phyloP scores from a whole-genome alignment of 1,284 basidiomycete genomes.

The Vanrija pseudolonga region DNA sequence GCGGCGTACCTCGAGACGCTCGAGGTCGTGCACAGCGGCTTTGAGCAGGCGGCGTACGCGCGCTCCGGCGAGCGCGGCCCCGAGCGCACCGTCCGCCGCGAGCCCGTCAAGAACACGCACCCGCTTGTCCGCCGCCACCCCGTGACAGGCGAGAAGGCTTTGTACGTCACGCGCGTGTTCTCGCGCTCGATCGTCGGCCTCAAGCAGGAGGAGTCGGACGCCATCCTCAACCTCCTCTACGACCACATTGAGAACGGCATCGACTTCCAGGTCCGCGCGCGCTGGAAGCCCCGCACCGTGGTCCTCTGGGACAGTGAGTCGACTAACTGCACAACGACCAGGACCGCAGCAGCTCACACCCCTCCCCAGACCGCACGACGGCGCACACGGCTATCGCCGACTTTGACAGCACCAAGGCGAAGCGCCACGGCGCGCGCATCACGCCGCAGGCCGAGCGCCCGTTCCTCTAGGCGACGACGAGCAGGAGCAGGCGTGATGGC shows the following conservation, averaged over 20 bases:
- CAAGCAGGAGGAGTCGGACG: slow-evolving; percentile 64
- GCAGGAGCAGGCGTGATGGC: too few species aligned
- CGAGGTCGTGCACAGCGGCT: slow-evolving; percentile 61
- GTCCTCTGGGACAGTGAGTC: slow-evolving; percentile 54
- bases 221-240: slow-evolving; percentile 59
- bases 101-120: slow-evolving; percentile 62
- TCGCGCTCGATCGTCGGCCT: slow-evolving; percentile 63
- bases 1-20: slow-evolving; percentile 62
- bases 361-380: slow-evolving; percentile 37
- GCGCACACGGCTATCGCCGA: slow-evolving; percentile 73
- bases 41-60: slow-evolving; percentile 60
- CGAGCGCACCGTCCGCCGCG: slow-evolving; percentile 55
- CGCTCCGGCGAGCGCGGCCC: slow-evolving; percentile 48
- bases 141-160: slow-evolving; percentile 42
- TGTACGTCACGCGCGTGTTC: slow-evolving; percentile 56
- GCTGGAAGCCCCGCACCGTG: slow-evolving; percentile 54
- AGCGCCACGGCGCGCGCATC: slow-evolving; percentile 73
- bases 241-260: slow-evolving; percentile 54
- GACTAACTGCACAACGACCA: too few species aligned
- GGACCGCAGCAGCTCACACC: not conserved
- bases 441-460: slow-evolving; percentile 81
- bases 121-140: slow-evolving; percentile 46
- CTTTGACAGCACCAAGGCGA: slow-evolving; percentile 61
- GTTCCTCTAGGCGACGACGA: slow-evolving; percentile 39
- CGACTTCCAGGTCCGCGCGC: slow-evolving; percentile 54